Evolutionary conservation across 805 yeast species (phyloP).

Genomic region (Priceomyces castillae): DNA sequence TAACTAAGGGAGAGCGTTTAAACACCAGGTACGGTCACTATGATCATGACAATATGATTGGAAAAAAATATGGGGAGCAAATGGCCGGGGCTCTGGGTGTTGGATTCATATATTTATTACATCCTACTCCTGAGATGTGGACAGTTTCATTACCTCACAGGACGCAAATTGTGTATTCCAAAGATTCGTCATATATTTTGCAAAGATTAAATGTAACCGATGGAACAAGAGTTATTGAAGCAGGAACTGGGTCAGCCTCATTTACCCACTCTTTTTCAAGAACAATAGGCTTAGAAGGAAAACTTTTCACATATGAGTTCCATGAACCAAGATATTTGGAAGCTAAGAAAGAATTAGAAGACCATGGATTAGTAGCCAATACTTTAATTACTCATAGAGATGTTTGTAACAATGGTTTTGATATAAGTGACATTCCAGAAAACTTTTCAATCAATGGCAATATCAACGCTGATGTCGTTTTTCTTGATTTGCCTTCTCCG

Average conservation of each 20-base stretch:
- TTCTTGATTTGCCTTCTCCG: constrained; percentile 93
- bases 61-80: constrained; percentile 79
- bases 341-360: constrained; percentile 72
- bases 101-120: constrained; percentile 83
- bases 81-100: constrained; percentile 69
- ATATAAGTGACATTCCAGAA: constrained; percentile 37
- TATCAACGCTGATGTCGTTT: constrained; percentile 69
- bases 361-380: constrained; percentile 60
- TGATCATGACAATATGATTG: constrained; percentile 82
- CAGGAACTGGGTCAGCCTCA: constrained; percentile 97
- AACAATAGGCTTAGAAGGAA: constrained; percentile 60
- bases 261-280: constrained; percentile 92
- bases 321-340: constrained; percentile 80
- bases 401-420: constrained; percentile 87
- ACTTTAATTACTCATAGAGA: constrained; percentile 84
- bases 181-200: constrained; percentile 87
- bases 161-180: constrained; percentile 96
- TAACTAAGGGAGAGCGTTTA: constrained; percentile 57
- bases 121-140: constrained; percentile 96
- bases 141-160: constrained; percentile 93
- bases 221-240: constrained; percentile 83
- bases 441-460: constrained; percentile 18
- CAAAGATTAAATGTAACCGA: constrained; percentile 74
- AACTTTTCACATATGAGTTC: constrained; percentile 82
- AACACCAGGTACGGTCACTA: constrained; percentile 90